Percentiles rank a stretch among this genome's conserved stretches.
Evolutionary conservation across 2,329 filamentous ascomycete genomes (phyloP).

Genomic region (Aspergillus hiratsukae): DNA sequence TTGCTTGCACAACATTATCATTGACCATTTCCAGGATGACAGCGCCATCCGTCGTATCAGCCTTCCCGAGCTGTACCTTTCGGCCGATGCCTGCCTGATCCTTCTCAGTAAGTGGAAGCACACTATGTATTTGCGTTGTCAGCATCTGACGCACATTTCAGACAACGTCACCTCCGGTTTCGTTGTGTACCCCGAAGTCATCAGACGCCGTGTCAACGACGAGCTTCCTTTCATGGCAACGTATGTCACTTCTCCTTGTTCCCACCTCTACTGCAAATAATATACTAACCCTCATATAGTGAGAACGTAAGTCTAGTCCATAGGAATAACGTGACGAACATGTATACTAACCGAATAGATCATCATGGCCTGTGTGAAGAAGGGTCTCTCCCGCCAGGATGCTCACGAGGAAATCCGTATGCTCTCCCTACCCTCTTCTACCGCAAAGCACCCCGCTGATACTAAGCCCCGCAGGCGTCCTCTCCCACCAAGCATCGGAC

Average conservation of each 20-base stretch:
- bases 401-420: constrained; percentile 78
- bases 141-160: constrained; percentile 23
- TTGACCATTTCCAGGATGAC: constrained; percentile 53
- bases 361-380: constrained; percentile 71
- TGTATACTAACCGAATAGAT: constrained; percentile 47
- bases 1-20: not conserved
- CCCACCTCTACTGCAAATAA: not conserved
- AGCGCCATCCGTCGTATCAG: constrained; percentile 57
- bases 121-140: not conserved
- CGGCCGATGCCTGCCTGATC: constrained; percentile 56
- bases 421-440: constrained; percentile 4
- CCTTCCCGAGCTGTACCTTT: constrained; percentile 64
- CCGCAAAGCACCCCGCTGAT: not conserved
- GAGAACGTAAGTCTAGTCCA: constrained; percentile 26
- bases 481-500: constrained; percentile 69
- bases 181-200: constrained; percentile 73
- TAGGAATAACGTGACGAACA: not conserved
- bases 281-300: constrained; percentile 21
- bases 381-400: constrained; percentile 70
- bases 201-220: constrained; percentile 62
- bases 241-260: constrained; percentile 30
- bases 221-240: constrained; percentile 87
- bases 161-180: constrained; percentile 66
- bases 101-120: constrained; percentile 27
- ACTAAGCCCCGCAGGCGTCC: constrained; percentile 45